These are phyloP conservation scores for Knufia fluminis DNA, from an alignment of 2,329 filamentous ascomycete genomes.

Conservation along the genomic window DNA sequence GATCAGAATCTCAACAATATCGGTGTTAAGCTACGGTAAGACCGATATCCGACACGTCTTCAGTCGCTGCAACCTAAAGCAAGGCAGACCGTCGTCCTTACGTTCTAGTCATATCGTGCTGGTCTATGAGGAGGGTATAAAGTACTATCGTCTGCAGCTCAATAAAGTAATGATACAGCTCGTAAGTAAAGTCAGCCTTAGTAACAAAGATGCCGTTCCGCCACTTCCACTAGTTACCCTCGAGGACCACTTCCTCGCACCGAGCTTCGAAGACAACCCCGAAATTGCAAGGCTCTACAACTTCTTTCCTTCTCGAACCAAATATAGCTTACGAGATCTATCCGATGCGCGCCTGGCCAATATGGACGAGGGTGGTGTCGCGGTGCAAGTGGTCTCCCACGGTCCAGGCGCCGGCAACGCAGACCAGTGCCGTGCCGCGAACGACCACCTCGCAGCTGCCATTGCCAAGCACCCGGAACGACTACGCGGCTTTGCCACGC, in stretches of 20 bases:
- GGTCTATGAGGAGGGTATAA: too few relatives aligned
- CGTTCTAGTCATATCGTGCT: too few relatives aligned
- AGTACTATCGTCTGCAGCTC: too few relatives aligned
- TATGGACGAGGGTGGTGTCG: slow-evolving; percentile 23
- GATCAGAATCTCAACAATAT: too few relatives aligned
- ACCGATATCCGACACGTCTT: too few relatives aligned
- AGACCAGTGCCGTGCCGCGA: background rate
- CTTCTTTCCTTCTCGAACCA: slow-evolving; percentile 4
- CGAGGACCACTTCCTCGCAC: slow-evolving; percentile 12
- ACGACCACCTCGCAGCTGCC: slow-evolving; percentile 7
- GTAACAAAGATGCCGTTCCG: too few relatives aligned
- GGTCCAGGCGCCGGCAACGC: background rate
- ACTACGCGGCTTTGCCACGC: slow-evolving; percentile 35
- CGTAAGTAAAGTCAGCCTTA: too few relatives aligned
- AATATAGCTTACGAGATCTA: slow-evolving; percentile 8
- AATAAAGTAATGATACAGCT: too few relatives aligned
- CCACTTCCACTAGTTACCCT: slow-evolving; percentile 1
- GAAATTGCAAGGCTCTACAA: background rate
- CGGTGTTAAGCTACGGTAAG: too few relatives aligned
- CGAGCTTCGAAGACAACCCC: background rate
- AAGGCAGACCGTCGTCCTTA: too few relatives aligned
- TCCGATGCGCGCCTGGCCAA: slow-evolving; percentile 10
- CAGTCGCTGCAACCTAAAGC: too few relatives aligned
- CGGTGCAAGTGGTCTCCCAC: slow-evolving; percentile 21
- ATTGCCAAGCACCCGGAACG: slow-evolving; percentile 24